phyloP scores from a whole-genome alignment of 179 eudicot species.

The Amaranthus tricolor region DNA sequence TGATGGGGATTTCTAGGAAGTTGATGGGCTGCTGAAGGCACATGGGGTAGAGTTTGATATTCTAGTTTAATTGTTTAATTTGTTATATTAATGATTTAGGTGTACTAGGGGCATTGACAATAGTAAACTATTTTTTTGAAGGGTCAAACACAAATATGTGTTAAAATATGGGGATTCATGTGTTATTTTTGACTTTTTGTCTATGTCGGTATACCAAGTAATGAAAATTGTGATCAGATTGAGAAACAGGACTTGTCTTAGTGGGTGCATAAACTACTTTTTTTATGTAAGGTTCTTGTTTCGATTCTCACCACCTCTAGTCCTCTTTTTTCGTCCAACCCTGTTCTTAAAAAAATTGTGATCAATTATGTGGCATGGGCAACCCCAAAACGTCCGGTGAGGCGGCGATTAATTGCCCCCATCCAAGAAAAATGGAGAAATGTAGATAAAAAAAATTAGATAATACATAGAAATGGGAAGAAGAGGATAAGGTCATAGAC shows the following conservation, averaged over 20 bases:
- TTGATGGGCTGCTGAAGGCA: slow-evolving; percentile 26
- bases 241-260: too few species aligned
- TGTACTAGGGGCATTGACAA: slow-evolving; percentile 18
- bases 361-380: slow-evolving; percentile 11
- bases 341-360: slow-evolving; percentile 4
- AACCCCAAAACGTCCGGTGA: background rate
- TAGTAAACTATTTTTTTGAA: slow-evolving; percentile 17
- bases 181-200: slow-evolving; percentile 20
- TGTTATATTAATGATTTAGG: slow-evolving; percentile 8
- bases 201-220: too few species aligned
- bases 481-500: too few species aligned
- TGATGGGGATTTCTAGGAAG: slow-evolving; percentile 33
- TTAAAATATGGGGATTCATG: slow-evolving; percentile 24
- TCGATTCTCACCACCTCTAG: too few species aligned
- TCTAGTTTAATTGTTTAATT: background rate
- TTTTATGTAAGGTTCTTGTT: too few species aligned
- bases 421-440: background rate
- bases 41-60: slow-evolving; percentile 24
- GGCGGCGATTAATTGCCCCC: background rate
- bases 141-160: slow-evolving; percentile 23
- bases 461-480: background rate
- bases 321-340: background rate
- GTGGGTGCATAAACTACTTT: too few species aligned
- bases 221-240: too few species aligned
- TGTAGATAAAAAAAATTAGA: background rate